Base-by-base conservation (phyloP, 192 early-diverging fungal species). In the Umbelopsis ramanniana region DNA sequence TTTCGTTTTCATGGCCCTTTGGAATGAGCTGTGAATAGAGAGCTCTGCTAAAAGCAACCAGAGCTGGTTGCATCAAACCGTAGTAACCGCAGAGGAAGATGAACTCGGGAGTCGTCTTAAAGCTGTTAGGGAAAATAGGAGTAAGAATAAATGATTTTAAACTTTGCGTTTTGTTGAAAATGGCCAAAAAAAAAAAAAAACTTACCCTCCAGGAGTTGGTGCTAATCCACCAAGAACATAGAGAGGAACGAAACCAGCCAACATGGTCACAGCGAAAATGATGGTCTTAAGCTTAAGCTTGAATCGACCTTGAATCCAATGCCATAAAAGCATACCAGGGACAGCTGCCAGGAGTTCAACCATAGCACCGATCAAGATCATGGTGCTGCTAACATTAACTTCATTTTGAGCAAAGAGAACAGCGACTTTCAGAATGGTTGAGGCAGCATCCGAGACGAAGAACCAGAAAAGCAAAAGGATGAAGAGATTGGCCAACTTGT, bases 401-500 rank as follows among this genome's bases (percentile, higher is more conserved):
- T 86, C 83, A 24, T 79, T 76, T 43, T 86, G 86, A 22, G 81
- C 82, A 70, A 86, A 90, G 21, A 92, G 81, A 26, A 87, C 79
- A 19, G 87, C 82, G 15, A 89, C 77, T n/a, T 81, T 71, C 9
- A 68, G 63, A 12, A 87, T 72, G 19, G 88, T 86, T 47, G 72
- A 86, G 71, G 85, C 82, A 1, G 79, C 83, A 70, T 92, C 90
- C 29, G 89, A 86, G 68, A 85, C 87, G 24, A 90, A 79, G 68
- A 89, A 92, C 87, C 87, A 92, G n/a, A 83, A 85, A 35, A 88
- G 24, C 37, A 92, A 78, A 75, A 90, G 89, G 24, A 68, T 63
- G 24, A 85, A 88, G n/a, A 85, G 73, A 1, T 86, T 74, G 5
- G 80, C 60, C 3, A 90, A 76, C 48, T 86, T 43, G 19, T 77